phyloP scores from a whole-genome alignment of 495 filamentous ascomycete genomes.

The Aspergillus nidulans region DNA sequence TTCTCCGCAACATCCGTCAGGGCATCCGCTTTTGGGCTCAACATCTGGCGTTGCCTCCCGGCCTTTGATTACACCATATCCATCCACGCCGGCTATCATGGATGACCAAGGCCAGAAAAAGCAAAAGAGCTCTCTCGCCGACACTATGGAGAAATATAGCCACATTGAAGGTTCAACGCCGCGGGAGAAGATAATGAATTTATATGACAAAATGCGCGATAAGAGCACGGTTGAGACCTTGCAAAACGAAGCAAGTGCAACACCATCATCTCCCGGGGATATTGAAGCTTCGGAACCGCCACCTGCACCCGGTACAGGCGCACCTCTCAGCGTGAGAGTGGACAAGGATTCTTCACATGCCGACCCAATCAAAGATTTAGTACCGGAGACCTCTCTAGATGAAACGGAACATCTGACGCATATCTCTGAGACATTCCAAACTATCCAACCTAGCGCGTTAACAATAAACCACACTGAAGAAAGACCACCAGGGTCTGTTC shows the following conservation, averaged over 20 bases:
- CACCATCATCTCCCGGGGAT: conserved; percentile 42
- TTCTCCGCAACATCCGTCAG: not conserved
- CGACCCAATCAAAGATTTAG: conserved; percentile 3
- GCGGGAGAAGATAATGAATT: conserved; percentile 30
- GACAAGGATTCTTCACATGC: conserved; percentile 21
- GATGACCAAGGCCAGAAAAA: conserved; percentile 15
- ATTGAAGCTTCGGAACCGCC: conserved; percentile 31
- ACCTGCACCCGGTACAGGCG: conserved; percentile 27
- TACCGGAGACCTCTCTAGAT: conserved; percentile 20
- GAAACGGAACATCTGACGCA: conserved; percentile 16
- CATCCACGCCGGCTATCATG: conserved; percentile 11
- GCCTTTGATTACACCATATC: not conserved
- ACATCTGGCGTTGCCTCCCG: not conserved
- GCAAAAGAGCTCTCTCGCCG: conserved; percentile 10
- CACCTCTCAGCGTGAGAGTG: conserved; percentile 36
- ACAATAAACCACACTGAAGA: conserved; percentile 29
- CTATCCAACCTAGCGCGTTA: conserved; percentile 42
- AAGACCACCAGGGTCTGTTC: conserved; percentile 32
- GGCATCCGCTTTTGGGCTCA: not conserved
- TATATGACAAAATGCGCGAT: conserved; percentile 22
- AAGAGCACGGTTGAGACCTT: conserved; percentile 1
- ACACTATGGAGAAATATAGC: conserved; percentile 27
- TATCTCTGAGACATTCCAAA: conserved; percentile 22
- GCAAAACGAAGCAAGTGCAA: conserved; percentile 24
- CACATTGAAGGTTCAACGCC: conserved; percentile 27